These are phyloP conservation scores for Sanghuangporus baumii DNA, from an alignment of 1,284 basidiomycete species.

Conservation along the genomic window DNA sequence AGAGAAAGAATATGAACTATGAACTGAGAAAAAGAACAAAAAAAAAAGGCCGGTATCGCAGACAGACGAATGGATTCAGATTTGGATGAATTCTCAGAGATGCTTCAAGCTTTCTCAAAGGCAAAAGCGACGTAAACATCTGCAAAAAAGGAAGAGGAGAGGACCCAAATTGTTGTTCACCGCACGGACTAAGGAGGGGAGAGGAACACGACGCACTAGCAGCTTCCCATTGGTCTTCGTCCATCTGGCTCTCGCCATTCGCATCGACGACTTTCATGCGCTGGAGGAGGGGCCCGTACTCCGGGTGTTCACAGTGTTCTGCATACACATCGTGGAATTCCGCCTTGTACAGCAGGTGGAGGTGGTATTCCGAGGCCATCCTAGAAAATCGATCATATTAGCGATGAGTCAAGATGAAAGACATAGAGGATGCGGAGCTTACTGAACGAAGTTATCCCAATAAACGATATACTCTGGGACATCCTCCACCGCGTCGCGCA, in stretches of 20 bases:
- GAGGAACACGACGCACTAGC: constrained; percentile 64
- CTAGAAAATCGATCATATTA: constrained; percentile 33
- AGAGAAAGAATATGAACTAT: background rate
- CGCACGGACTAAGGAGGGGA: background rate
- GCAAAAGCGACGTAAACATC: constrained; percentile 85
- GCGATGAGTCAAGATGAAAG: background rate
- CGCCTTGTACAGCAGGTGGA: constrained; percentile 74
- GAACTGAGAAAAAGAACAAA: background rate
- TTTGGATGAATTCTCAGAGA: no score
- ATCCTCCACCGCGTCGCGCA: constrained; percentile 92
- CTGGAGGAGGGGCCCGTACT: constrained; percentile 74
- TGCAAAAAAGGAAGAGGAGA: constrained; percentile 26
- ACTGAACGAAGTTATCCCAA: constrained; percentile 92
- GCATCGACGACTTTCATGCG: constrained; percentile 86
- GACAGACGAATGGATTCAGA: background rate
- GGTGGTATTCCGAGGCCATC: constrained; percentile 78
- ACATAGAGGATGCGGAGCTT: constrained; percentile 26
- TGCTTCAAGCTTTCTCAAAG: constrained; percentile 56
- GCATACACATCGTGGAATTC: constrained; percentile 86
- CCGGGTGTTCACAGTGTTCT: constrained; percentile 69
- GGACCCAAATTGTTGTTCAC: background rate
- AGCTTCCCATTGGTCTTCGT: constrained; percentile 93
- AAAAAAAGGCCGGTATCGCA: background rate
- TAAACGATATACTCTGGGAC: constrained; percentile 96
- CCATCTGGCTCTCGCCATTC: constrained; percentile 84